Base-by-base conservation (phyloP, 495 filamentous ascomycete species). In the Penicillium salamii region DNA sequence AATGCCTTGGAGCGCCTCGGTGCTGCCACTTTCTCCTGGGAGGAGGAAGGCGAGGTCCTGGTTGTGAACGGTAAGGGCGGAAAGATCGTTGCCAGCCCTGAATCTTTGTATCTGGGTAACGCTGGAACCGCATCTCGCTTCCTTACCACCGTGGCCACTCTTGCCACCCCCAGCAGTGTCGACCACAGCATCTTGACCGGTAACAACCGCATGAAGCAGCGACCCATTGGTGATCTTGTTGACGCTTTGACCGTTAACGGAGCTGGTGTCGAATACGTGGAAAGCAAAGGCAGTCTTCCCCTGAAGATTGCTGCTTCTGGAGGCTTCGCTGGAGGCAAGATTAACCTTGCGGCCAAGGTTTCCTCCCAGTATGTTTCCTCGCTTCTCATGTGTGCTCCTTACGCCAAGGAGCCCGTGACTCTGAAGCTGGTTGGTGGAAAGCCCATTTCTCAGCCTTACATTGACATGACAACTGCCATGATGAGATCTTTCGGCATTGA, bases 381-480 rank as follows among this genome's bases (percentile, higher is more conserved):
- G 5, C 77, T 99, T 40, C 76, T 99, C 21, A 96, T 99, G 91
- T 95, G 89, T 53, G 95, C 95, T 6, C 93, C 93, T 2, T 97
- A 96, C 56, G 93, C 93, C 42, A 95, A 92, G 68, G 83, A 91
- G 57, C 89, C 93, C 2, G 91, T 97, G 21, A 96, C 90, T 6
- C 72, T 99, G 52, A 85, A 84, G 7, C 74, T 99, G 37, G 86
- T 96, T 33, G 92, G 92, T 33, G 93, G 91, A 45, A 96, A 95
- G 71, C 91, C 92, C 3, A 96, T 97, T 52, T 97, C 92, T 1
- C 90, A 97, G 65, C 86, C 86, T 13, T 99, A 99, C 61, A 97
- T 97, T 62, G 91, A 97, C 58, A 97, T 99, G 91, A 99, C 93
- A 13, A 91, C 89, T 12, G 81, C 90, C 15, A 97, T 99, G 91